Percentiles rank a stretch among this genome's conserved stretches.
Conservation (phyloP, 1,284 basidiomycete genomes). For the Taiwanofungus camphoratus region DNA sequence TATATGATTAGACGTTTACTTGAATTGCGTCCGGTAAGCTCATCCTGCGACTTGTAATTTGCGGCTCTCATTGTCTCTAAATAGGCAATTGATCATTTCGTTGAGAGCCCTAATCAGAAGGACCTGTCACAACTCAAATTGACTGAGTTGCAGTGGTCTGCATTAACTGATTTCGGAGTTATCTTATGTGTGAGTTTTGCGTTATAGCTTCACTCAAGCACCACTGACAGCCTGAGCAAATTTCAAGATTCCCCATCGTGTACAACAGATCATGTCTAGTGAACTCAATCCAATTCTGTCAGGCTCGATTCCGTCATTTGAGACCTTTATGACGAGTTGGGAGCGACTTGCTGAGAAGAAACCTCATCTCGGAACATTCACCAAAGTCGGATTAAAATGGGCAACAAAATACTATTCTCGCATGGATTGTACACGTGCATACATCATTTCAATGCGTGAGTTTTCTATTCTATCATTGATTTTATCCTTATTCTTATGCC, state of each 20-base stretch:
- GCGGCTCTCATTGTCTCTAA: no score
- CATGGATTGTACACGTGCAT: not conserved
- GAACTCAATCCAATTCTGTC: not conserved
- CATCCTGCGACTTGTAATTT: no score
- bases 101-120: not conserved
- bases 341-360: not conserved
- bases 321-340: not conserved
- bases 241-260: not conserved
- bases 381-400: not conserved
- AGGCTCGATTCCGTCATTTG: not conserved
- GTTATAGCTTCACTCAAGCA: not conserved
- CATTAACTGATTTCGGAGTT: not conserved
- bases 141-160: not conserved
- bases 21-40: no score
- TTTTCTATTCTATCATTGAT: not conserved
- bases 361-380: not conserved
- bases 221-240: not conserved
- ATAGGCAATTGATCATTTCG: not conserved
- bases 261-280: not conserved
- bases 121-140: not conserved
- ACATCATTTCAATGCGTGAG: conserved; percentile 1
- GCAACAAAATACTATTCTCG: not conserved
- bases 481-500: not conserved
- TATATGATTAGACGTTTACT: no score
- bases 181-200: not conserved